Base-by-base conservation (phyloP, 225 moss, liverwort and hornwort species). In the Sphagnum contortum region DNA sequence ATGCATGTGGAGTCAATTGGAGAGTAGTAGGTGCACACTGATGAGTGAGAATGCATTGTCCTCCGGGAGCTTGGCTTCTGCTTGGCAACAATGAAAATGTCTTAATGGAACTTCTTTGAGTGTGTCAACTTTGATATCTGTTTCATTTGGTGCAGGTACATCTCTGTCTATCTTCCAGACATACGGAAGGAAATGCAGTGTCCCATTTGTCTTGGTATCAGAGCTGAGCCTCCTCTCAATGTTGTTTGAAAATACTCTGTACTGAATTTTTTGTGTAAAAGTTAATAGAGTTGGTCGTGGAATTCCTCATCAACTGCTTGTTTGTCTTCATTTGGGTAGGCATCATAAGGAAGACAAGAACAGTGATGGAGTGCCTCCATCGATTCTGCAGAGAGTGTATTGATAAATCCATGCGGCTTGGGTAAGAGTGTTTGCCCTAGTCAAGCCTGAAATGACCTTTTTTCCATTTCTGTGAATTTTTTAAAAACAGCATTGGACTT, bases 181-280 rank as follows among this genome's bases (percentile, higher is more conserved):
- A 83, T 95, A 67, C 82, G 95, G 63, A 95, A 95, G 79, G 95
- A 95, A 79, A 91, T 95, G 95, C 95, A 95, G 71, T 95, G 95
- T 72, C 95, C 95, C 47, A 95, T 95, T 65, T 95, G 95, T 78
- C 83, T 95, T 45, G 95, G 95, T 95, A 87, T 72, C 87, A 72
- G 12, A 48, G 6, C 12, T 3, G 6, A 47, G 48, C 4, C 57
- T 48, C 66, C 48, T 29, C 29, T 29, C 29, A 29, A 29, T 29
- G 29, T 29, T 48, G 13, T 50, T 48, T 13, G 47, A 5, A 48
- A 49, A 12, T 49, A 63, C 4, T 50, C 4, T 70, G 9, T 8
- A 44, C 14, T 29, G 29, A 29, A 10, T 3, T 10, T 2, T 5
- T 47, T 48, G 8, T 63, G 29, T 29, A 29, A 29, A 29, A 29